Evolutionary conservation across 225 moss, liverwort and hornwort genomes (phyloP).

Genomic region (Physcomitrellopsis africana): DNA sequence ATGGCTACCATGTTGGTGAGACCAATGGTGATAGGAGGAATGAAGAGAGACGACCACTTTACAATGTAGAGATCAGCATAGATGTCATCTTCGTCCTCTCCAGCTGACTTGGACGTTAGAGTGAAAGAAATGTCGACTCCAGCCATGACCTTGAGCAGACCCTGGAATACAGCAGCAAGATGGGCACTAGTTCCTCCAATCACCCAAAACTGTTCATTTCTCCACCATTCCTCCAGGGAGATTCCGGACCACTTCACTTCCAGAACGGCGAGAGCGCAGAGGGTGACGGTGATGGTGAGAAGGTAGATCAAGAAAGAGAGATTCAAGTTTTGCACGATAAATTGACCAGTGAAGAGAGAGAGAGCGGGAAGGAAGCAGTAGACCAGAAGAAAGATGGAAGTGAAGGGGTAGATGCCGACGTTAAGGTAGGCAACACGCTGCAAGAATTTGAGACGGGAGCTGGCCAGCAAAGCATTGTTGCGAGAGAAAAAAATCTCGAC

Average conservation of each 20-base stretch:
- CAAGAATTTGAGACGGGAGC: slow-evolving; percentile 76
- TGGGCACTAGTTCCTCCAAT: slow-evolving; percentile 96
- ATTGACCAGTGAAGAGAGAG: slow-evolving; percentile 80
- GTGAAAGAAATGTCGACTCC: slow-evolving; percentile 97
- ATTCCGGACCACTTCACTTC: slow-evolving; percentile 90
- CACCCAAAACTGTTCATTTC: slow-evolving; percentile 96
- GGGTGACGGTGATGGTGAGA: slow-evolving; percentile 78
- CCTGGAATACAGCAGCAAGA: slow-evolving; percentile 90
- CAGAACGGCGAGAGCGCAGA: slow-evolving; percentile 79
- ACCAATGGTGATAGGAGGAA: slow-evolving; percentile 91
- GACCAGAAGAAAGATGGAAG: slow-evolving; percentile 84
- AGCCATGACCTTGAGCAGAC: slow-evolving; percentile 85
- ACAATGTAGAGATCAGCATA: slow-evolving; percentile 85
- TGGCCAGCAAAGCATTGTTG: slow-evolving; percentile 87
- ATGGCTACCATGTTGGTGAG: slow-evolving; percentile 80
- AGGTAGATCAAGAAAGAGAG: slow-evolving; percentile 82
- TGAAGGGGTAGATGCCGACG: slow-evolving; percentile 96
- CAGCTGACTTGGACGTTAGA: slow-evolving; percentile 78
- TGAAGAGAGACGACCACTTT: slow-evolving; percentile 91
- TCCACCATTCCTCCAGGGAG: slow-evolving; percentile 93
- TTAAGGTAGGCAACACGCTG: slow-evolving; percentile 93
- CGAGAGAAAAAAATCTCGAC: slow-evolving; percentile 97
- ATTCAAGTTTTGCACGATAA: slow-evolving; percentile 73
- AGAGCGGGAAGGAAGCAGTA: slow-evolving; percentile 93
- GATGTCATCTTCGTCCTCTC: slow-evolving; percentile 81